Evolutionary conservation across 1,139 yeast species (phyloP), one percentile per base, ranked within the genome.

Genomic region (Blastobotrys arbuscula): DNA sequence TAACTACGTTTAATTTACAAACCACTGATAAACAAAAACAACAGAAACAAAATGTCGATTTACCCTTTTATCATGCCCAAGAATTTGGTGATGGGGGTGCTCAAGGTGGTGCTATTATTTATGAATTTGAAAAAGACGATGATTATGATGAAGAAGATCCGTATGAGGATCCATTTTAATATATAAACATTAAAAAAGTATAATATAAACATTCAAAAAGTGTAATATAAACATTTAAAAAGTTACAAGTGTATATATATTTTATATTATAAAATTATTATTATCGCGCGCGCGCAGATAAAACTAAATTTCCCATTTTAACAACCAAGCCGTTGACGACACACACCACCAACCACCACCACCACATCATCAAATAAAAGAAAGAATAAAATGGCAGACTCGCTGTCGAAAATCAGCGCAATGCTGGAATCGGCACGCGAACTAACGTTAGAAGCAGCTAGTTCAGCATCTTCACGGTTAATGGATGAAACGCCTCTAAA

Each of bases 101-200:
- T 9, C 54, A 56, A 9, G 72, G 74, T 13, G 75, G 75, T 2
- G 97, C 98, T 1, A 90, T 92, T 59, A 95, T 92, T 12, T 92
- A 90, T 62, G 94, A 90, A 62, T 90, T 81, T 62, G 95, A 86
- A 59, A 77, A 78, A 58, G 82, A 78, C 57, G 84, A 90, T 64
- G 97, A 90, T 63, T 90, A 89, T 58, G 97, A 92, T 62, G 97
- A 92, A 65, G 97, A 92, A 57, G 98, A 92, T 65, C 97, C 97
- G 0, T 90, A 83, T 59, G 98, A 92, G 63, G 97, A 92, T 62
- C 97, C 97, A 3, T 90, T 89, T 60, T 89, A 64, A 63, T 20
- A n/a, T n/a, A n/a, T n/a, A n/a, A n/a, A n/a, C n/a, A n/a, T 35
- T 16, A 35, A 35, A 8, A 35, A 35, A 35, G 15, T 18, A 35